phyloP scores from a whole-genome alignment of 305 asterid genomes.

The Fraxinus paxiana region DNA sequence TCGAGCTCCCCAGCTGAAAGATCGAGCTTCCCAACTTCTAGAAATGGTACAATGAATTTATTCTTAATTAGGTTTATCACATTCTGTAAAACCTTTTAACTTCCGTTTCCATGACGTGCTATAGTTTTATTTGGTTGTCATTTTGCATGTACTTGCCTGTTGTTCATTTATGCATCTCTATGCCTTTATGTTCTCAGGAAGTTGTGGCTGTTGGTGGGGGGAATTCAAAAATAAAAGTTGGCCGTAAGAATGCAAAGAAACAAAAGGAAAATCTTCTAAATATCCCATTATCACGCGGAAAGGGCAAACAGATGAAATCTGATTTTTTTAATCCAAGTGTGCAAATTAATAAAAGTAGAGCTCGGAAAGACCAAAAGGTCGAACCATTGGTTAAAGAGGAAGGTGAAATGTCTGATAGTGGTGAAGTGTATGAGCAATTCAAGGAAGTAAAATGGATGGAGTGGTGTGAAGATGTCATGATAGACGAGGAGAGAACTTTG shows the following conservation, averaged over 20 bases:
- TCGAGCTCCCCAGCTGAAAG: conserved; percentile 96
- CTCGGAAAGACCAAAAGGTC: conserved; percentile 55
- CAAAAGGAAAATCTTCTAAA: conserved; percentile 50
- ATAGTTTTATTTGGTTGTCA: not conserved
- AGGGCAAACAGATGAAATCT: conserved; percentile 54
- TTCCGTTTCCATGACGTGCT: conserved; percentile 19
- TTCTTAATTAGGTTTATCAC: not conserved
- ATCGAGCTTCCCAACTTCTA: conserved; percentile 88
- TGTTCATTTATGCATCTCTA: conserved; percentile 11
- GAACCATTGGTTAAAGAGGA: conserved; percentile 94
- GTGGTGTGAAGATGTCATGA: conserved; percentile 98
- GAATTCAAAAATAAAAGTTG: conserved; percentile 46
- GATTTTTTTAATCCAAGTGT: conserved; percentile 42
- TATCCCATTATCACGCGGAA: conserved; percentile 39
- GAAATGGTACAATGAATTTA: conserved; percentile 64
- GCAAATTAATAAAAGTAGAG: conserved; percentile 46
- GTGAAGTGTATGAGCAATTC: conserved; percentile 90
- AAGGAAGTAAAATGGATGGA: conserved; percentile 98
- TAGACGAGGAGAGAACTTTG: conserved; percentile 70
- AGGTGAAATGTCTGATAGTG: conserved; percentile 97
- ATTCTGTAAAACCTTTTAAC: conserved; percentile 7
- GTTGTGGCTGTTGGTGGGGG: conserved; percentile 72
- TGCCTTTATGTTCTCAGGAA: conserved; percentile 54
- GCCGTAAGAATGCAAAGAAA: conserved; percentile 67
- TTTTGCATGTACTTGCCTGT: not conserved